A percentile compares a stretch with the other conserved stretches of the same genome.
These are phyloP conservation scores for Antitrichia curtipendula DNA, from an alignment of 225 moss, liverwort and hornwort species.

Conservation along the genomic window DNA sequence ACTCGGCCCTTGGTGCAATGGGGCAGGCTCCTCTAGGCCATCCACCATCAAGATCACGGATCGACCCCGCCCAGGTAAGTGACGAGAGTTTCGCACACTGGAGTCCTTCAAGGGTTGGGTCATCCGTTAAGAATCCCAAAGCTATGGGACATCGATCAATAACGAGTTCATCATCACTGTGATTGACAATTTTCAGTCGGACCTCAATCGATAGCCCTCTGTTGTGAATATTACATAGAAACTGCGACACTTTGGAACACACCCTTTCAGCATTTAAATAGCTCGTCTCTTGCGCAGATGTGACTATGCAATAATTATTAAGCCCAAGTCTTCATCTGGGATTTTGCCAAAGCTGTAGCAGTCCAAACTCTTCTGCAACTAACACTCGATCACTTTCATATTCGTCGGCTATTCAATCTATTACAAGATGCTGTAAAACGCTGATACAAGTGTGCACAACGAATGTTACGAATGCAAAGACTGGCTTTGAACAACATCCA, in stretches of 20 bases:
- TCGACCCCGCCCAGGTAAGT: constrained; percentile 18
- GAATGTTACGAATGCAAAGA: too few relatives aligned
- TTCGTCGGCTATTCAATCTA: background rate
- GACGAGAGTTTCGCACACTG: background rate
- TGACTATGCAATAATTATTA: background rate
- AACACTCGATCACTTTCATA: background rate
- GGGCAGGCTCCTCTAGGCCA: background rate
- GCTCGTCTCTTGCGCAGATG: background rate
- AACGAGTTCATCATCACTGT: background rate
- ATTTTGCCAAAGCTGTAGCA: background rate
- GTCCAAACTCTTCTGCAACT: background rate
- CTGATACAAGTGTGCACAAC: background rate
- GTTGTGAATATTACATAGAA: too few relatives aligned
- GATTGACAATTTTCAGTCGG: background rate
- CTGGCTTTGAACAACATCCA: background rate
- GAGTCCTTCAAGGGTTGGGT: background rate
- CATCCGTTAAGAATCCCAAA: background rate
- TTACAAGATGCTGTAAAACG: background rate
- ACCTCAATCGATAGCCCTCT: background rate
- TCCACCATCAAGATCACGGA: background rate
- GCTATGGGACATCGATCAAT: background rate
- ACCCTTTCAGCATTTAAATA: background rate
- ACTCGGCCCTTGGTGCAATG: background rate
- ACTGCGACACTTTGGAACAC: background rate
- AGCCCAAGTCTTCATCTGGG: background rate